Percentiles rank a stretch among this genome's conserved stretches.
phyloP scores from a whole-genome alignment of 1,139 yeast species.

The Blastobotrys raffinosifermentans region DNA sequence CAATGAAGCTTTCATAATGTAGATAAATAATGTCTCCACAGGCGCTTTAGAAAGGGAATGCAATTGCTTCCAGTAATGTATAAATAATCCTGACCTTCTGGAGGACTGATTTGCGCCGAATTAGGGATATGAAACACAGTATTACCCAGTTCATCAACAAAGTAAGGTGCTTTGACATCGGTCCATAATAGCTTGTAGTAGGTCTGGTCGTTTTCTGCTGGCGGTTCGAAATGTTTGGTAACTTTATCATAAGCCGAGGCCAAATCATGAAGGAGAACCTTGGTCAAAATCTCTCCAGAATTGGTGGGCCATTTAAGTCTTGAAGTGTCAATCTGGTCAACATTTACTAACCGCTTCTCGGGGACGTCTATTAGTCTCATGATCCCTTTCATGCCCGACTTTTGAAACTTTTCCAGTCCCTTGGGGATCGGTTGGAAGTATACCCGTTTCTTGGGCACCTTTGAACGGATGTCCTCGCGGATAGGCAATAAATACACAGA shows the following conservation, averaged over 20 bases:
- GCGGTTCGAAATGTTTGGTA: too few relatives aligned
- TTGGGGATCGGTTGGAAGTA: background rate
- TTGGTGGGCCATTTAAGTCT: background rate
- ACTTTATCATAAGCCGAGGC: background rate
- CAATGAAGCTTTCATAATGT: conserved; percentile 34
- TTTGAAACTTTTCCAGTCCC: background rate
- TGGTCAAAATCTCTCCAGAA: background rate
- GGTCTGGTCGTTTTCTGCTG: too few relatives aligned
- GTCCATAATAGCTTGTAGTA: too few relatives aligned
- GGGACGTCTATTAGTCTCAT: too few relatives aligned
- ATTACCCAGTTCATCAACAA: too few relatives aligned
- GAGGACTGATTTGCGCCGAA: background rate
- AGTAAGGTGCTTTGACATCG: too few relatives aligned
- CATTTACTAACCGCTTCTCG: too few relatives aligned
- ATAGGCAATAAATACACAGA: too few relatives aligned
- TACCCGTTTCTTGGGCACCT: too few relatives aligned
- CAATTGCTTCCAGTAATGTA: background rate
- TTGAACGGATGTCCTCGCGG: too few relatives aligned
- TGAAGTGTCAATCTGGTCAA: background rate
- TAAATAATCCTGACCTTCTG: background rate
- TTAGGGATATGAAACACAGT: background rate
- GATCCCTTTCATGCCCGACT: too few relatives aligned
- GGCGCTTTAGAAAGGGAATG: conserved; percentile 4
- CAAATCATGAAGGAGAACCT: background rate
- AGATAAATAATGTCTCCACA: conserved; percentile 10